These are phyloP conservation scores for Penicillium sp. DNA, from an alignment of 2,329 filamentous ascomycete species.

Conservation along the genomic window DNA sequence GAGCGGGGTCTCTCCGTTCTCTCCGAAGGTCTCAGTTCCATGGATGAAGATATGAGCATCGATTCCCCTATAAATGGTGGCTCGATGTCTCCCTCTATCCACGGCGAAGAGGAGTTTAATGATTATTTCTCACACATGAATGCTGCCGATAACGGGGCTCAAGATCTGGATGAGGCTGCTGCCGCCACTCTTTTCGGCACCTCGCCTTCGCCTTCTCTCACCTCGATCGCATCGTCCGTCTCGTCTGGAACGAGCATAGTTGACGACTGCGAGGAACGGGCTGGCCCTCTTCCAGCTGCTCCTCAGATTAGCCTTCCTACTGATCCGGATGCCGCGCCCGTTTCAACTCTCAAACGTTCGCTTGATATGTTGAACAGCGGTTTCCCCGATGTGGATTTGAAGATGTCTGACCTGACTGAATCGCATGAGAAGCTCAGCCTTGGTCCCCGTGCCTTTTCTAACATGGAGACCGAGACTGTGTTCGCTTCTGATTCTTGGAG, in stretches of 20 bases:
- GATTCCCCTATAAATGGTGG: conserved; percentile 34
- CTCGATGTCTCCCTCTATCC: conserved; percentile 31
- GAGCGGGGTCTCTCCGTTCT: conserved; percentile 34
- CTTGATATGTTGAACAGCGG: conserved; percentile 44
- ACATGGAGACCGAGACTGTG: conserved; percentile 40
- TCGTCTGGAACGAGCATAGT: conserved; percentile 43
- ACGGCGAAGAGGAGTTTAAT: conserved; percentile 31
- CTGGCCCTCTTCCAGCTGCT: conserved; percentile 19
- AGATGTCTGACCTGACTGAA: conserved; percentile 37
- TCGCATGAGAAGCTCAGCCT: conserved; percentile 48
- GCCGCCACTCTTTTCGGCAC: conserved; percentile 41
- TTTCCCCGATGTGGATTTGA: conserved; percentile 36
- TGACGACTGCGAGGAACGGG: conserved; percentile 29
- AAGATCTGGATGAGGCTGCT: conserved; percentile 36
- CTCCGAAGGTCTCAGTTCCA: conserved; percentile 47
- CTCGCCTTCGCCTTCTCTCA: conserved; percentile 44
- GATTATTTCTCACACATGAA: conserved; percentile 38
- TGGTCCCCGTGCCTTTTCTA: conserved; percentile 24
- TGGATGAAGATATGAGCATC: conserved; percentile 31
- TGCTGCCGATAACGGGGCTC: conserved; percentile 24
- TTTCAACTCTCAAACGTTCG: conserved; percentile 39
- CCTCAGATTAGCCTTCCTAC: conserved; percentile 35
- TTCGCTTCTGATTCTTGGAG: conserved; percentile 58
- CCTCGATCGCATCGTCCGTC: conserved; percentile 42
- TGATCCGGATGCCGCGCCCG: conserved; percentile 26